These are phyloP conservation scores for Aschersonia sp. DNA, from an alignment of 2,329 filamentous ascomycete species.

Conservation along the genomic window DNA sequence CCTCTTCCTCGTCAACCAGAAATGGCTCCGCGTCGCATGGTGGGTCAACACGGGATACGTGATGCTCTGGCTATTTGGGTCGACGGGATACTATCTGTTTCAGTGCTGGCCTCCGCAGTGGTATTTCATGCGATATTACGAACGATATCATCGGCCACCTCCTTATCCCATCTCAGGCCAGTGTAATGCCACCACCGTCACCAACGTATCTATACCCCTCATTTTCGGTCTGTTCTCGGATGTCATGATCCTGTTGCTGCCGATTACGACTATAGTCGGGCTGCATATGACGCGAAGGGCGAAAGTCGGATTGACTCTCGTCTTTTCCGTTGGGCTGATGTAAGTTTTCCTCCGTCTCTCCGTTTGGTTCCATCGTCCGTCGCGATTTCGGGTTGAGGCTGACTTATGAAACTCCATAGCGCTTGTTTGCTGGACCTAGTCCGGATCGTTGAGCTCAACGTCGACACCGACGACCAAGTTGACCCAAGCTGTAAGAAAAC, in stretches of 20 bases:
- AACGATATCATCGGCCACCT: neutral
- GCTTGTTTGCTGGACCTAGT: slow-evolving; percentile 1
- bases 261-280: neutral
- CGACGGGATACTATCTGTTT: slow-evolving; percentile 1
- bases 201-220: slow-evolving; percentile 1
- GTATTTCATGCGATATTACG: slow-evolving; percentile 2
- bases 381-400: too few species aligned
- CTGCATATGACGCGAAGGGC: slow-evolving; percentile 1
- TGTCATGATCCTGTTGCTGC: slow-evolving; percentile 1
- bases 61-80: slow-evolving; percentile 1
- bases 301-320: neutral
- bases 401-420: neutral
- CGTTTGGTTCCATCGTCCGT: neutral
- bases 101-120: slow-evolving; percentile 1
- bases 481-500: slow-evolving; percentile 2
- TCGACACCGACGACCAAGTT: slow-evolving; percentile 1
- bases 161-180: slow-evolving; percentile 1
- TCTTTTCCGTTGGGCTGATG: slow-evolving; percentile 2
- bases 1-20: slow-evolving; percentile 1
- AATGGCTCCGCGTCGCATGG: slow-evolving; percentile 1
- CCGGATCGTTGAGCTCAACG: slow-evolving; percentile 1
- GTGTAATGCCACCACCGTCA: slow-evolving; percentile 1
- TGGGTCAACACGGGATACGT: slow-evolving; percentile 1
- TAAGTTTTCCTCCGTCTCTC: neutral
- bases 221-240: slow-evolving; percentile 2